Conservation (phyloP, 1,284 basidiomycete species). For the Microbotryum saponariae region DNA sequence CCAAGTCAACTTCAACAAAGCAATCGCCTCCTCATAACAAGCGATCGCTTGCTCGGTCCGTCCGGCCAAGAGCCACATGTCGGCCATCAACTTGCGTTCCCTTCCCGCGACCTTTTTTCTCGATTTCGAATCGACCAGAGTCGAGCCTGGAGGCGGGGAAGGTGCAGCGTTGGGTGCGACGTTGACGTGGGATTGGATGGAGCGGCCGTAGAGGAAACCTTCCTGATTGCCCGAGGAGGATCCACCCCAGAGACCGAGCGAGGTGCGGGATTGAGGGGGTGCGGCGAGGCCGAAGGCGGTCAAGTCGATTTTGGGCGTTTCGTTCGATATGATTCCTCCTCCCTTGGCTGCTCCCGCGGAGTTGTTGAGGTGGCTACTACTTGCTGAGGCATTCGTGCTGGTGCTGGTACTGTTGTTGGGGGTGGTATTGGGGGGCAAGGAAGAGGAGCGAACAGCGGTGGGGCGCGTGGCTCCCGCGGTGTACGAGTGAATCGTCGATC, state of each 20-base stretch:
- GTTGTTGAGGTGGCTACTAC: constrained; percentile 8
- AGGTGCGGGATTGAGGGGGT: constrained; percentile 23
- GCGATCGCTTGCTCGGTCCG: constrained; percentile 67
- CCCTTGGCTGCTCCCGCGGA: background rate
- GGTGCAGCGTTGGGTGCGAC: constrained; percentile 10
- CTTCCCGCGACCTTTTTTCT: constrained; percentile 47
- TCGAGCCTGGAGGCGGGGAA: constrained; percentile 18
- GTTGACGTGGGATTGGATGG: constrained; percentile 20
- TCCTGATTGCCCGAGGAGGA: constrained; percentile 24
- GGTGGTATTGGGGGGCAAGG: background rate
- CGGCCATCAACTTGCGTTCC: constrained; percentile 77
- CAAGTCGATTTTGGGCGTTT: constrained; percentile 8
- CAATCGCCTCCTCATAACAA: constrained; percentile 76
- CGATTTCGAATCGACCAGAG: constrained; percentile 23
- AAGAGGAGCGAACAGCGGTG: constrained; percentile 44
- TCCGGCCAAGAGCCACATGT: constrained; percentile 76
- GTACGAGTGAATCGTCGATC: constrained; percentile 45
- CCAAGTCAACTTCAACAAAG: constrained; percentile 55
- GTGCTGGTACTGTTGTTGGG: background rate
- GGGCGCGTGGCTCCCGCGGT: constrained; percentile 35
- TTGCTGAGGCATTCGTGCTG: too few relatives aligned
- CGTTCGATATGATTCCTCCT: background rate
- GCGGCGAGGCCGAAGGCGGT: constrained; percentile 17
- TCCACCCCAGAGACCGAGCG: constrained; percentile 12
- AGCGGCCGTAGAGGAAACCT: constrained; percentile 19